These are phyloP conservation scores for Globisporangium radiosum DNA, from an alignment of 352 stramenopile species.

Conservation along the genomic window DNA sequence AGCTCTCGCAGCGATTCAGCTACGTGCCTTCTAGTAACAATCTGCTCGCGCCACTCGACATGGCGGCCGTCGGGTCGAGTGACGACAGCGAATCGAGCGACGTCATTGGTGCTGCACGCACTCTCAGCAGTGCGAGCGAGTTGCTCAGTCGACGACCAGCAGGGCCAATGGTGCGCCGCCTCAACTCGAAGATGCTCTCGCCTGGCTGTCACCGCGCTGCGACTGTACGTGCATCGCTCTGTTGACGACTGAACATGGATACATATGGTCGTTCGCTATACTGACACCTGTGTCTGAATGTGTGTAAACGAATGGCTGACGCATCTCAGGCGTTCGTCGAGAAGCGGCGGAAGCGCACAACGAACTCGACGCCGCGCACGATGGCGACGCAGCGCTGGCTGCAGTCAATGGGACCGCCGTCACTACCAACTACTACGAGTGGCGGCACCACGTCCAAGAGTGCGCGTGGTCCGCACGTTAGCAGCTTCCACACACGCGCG, in stretches of 20 bases:
- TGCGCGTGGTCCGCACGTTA: too few species aligned
- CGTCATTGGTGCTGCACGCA: background rate
- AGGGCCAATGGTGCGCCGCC: constrained; percentile 1
- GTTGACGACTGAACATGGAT: too few species aligned
- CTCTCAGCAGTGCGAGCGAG: background rate
- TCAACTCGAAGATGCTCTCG: constrained; percentile 30
- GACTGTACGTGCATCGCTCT: constrained; percentile 18
- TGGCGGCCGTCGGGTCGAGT: constrained; percentile 18
- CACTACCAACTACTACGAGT: background rate
- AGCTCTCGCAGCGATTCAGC: background rate
- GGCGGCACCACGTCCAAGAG: background rate
- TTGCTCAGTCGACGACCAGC: background rate
- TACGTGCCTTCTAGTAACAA: background rate
- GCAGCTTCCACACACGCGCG: background rate
- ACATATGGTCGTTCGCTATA: too few species aligned
- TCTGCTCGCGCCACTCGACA: constrained; percentile 15
- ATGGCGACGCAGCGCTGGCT: constrained; percentile 64
- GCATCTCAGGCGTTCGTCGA: constrained; percentile 46
- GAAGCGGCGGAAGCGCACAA: constrained; percentile 42
- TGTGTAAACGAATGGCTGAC: too few species aligned
- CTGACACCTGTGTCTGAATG: background rate
- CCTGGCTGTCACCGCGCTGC: constrained; percentile 42
- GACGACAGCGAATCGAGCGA: background rate
- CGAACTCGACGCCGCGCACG: constrained; percentile 47
- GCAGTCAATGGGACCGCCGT: constrained; percentile 29